Evolutionary conservation across 2,329 filamentous ascomycete genomes (phyloP).

Genomic region (Neofusicoccum sp.): DNA sequence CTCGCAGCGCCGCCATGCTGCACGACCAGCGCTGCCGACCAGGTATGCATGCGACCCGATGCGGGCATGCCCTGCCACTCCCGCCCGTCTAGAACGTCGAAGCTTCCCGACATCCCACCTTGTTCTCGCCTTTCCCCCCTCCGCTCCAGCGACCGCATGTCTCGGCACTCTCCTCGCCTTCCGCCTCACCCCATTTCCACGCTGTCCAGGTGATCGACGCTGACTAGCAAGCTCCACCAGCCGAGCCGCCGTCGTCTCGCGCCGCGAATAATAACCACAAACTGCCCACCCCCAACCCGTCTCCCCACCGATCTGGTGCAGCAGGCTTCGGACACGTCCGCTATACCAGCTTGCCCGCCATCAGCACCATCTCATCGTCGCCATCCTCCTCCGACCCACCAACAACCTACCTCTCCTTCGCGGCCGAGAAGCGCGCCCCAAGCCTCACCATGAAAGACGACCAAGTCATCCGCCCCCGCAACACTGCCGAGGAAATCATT

Average conservation of each 20-base stretch:
- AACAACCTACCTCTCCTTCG: not conserved
- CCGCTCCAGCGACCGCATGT: not conserved
- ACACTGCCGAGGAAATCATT: not conserved
- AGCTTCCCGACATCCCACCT: not conserved
- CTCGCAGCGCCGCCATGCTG: not conserved
- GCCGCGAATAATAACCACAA: not conserved
- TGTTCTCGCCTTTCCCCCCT: not conserved
- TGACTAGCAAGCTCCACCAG: not conserved
- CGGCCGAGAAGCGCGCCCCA: not conserved
- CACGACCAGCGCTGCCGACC: not conserved
- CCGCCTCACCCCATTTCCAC: not conserved
- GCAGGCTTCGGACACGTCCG: not conserved
- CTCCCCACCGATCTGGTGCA: not conserved
- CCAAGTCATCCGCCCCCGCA: not conserved
- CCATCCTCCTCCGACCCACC: not conserved
- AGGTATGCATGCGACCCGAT: not conserved
- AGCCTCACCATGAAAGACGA: not conserved
- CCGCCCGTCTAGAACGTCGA: no score
- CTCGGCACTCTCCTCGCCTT: not conserved
- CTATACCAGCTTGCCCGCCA: not conserved
- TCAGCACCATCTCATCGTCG: not conserved
- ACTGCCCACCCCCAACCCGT: not conserved
- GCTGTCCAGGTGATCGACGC: not conserved
- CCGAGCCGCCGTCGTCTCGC: not conserved
- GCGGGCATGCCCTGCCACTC: not conserved